A percentile compares a stretch with the other conserved stretches of the same genome.
Conservation (phyloP, 2,329 filamentous ascomycete species). For the Neurospora crassa region DNA sequence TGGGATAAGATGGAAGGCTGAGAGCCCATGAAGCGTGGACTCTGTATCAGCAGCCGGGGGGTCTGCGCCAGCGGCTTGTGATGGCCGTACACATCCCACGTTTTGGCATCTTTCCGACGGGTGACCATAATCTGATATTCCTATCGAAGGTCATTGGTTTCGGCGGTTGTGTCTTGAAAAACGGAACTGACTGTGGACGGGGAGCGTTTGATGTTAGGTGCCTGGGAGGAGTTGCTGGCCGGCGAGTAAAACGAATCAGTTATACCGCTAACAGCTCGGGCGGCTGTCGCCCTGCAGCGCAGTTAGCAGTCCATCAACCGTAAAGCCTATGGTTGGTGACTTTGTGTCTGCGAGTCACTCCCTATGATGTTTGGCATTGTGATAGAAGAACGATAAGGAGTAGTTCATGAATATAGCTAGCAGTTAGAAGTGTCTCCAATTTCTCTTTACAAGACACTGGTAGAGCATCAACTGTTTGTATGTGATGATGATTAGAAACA, state of each 20-base stretch:
- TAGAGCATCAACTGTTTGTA: neutral
- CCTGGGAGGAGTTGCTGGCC: neutral
- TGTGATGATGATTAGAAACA: neutral
- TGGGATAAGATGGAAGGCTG: neutral
- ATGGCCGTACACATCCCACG: neutral
- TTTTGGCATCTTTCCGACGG: neutral
- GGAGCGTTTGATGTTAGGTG: neutral
- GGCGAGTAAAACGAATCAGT: neutral
- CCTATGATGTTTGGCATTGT: neutral
- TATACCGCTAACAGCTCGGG: neutral
- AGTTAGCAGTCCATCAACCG: neutral
- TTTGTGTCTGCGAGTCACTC: neutral
- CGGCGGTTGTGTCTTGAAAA: neutral
- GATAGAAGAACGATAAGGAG: rapidly evolving
- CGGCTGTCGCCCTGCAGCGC: neutral
- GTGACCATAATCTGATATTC: neutral
- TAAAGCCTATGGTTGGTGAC: neutral
- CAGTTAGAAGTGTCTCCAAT: neutral
- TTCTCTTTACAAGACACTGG: neutral
- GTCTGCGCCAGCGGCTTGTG: neutral
- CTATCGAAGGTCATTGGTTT: neutral
- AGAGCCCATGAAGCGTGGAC: neutral
- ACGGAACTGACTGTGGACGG: neutral
- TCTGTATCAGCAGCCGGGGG: neutral
- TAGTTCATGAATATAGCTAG: neutral